Evolutionary conservation across 2,329 filamentous ascomycete genomes (phyloP).

Genomic region (Phialophora chinensis): DNA sequence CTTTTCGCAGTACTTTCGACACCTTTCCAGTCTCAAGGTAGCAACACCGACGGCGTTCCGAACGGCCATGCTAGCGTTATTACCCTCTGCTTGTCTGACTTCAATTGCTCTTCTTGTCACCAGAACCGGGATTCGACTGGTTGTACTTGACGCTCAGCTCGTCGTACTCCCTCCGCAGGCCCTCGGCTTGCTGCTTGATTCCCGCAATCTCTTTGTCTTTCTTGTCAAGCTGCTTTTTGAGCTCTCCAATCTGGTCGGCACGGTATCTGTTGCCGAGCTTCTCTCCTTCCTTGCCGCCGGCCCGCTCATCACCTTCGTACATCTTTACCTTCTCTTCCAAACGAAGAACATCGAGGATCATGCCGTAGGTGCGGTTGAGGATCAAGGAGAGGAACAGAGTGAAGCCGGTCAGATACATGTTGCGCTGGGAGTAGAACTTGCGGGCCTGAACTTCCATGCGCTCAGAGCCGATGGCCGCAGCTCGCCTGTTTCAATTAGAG

Average conservation of each 20-base stretch:
- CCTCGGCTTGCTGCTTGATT: conserved; percentile 90
- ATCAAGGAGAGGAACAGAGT: conserved; percentile 98
- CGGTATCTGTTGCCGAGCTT: conserved; percentile 75
- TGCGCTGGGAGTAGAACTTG: conserved; percentile 99
- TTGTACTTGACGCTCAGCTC: conserved; percentile 82
- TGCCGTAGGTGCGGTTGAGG: conserved; percentile 95
- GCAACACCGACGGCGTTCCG: neutral
- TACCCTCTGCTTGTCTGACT: neutral
- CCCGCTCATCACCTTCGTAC: conserved; percentile 71
- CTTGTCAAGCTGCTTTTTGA: conserved; percentile 70
- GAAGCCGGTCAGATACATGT: conserved; percentile 99
- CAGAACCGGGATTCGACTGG: conserved; percentile 50
- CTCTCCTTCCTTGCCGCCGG: conserved; percentile 69
- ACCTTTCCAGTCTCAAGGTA: neutral
- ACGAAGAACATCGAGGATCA: conserved; percentile 90
- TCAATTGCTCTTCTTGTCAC: conserved; percentile 63
- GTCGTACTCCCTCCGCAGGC: conserved; percentile 83
- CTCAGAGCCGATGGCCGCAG: conserved; percentile 82
- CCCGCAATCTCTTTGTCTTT: conserved; percentile 85
- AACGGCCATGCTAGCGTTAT: neutral
- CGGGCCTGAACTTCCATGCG: conserved; percentile 98
- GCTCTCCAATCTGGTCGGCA: conserved; percentile 76
- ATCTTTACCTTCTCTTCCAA: conserved; percentile 90
- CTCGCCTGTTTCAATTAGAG: conserved; percentile 50
- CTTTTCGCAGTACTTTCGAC: neutral